Base-by-base conservation (phyloP, 768 basidiomycete genomes). In the Lactarius deliciosus region DNA sequence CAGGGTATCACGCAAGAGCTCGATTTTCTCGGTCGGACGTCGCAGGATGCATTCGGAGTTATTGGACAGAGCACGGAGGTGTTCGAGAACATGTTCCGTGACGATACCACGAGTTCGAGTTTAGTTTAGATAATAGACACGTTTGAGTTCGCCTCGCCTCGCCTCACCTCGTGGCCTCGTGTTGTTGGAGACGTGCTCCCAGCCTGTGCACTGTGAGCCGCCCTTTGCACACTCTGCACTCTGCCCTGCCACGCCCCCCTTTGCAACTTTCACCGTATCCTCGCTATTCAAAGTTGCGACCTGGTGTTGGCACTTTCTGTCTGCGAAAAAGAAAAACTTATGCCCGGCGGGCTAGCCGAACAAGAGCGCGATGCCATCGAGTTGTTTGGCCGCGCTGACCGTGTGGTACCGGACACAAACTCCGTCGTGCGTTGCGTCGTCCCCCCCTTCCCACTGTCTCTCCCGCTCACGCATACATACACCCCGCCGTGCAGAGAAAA, bases 21-120 rank as follows among this genome's bases (percentile, higher is more conserved):
- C 16, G 94, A 97, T 62, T 83, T 79, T 61, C 80, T 98, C 1
- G 96, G 97, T 0, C 77, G 76, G 45, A 90, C 86, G 30, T 79
- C 96, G 66, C 96, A 98, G 74, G 85, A 88, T 60, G 89, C 92
- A 11, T 99, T 97, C 75, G 96, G 96, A 11, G 92, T 96, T 5
- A 94, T 97, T 69, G 92, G 93, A 7, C 87, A 93, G 68, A 85
- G 83, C 22, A 81, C 86, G 3, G 86, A 89, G 66, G 90, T 92
- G 73, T 96, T 96, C 71, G 93, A 96, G 70, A 83, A 82, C 58
- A 73, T 97, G 69, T 97, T 97, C 69, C 60, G 57, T 40, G 76
- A 73, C 16, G 61, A 64, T 18, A 36, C 1, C 25, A 20, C 20
- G 9, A 45, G 40, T 18, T 36, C 45, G 50, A 53, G 25, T 53